A percentile compares a stretch with the other conserved stretches of the same genome.
phyloP scores from a whole-genome alignment of 106 monocot species.

The Allium sativum region DNA sequence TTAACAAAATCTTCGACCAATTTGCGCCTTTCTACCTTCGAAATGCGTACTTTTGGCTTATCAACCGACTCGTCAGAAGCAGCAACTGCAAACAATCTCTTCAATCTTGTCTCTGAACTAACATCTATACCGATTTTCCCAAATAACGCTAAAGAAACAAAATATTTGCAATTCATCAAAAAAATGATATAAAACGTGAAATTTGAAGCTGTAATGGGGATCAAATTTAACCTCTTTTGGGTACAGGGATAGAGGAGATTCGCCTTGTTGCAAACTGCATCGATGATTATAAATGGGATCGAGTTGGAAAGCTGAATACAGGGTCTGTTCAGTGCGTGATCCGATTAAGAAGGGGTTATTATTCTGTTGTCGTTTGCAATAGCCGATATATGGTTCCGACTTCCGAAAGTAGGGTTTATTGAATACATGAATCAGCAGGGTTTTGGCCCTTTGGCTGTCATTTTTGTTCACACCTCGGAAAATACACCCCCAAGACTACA shows the following conservation, averaged over 20 bases:
- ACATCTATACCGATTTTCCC: background rate
- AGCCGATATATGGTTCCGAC: no score
- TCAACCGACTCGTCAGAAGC: conserved; percentile 11
- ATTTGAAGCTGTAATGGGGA: background rate
- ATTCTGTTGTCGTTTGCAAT: no score
- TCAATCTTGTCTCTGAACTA: background rate
- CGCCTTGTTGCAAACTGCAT: no score
- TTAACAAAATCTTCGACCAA: conserved; percentile 30
- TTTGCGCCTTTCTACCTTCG: conserved; percentile 31
- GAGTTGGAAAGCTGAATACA: no score
- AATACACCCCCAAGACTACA: no score
- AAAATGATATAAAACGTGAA: background rate
- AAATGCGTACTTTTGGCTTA: conserved; percentile 7
- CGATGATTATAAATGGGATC: no score
- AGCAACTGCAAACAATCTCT: conserved; percentile 20
- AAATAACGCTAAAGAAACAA: background rate
- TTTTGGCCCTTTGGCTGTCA: no score
- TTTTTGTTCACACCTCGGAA: no score
- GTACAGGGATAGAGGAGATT: background rate
- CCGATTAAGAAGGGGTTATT: no score
- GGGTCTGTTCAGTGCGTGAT: no score
- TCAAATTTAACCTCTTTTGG: conserved; percentile 1
- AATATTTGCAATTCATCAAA: background rate
- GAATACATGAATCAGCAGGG: no score
- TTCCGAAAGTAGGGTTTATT: no score